phyloP scores from a whole-genome alignment of 139 green algal genomes.

The Yamagishiella unicocca region DNA sequence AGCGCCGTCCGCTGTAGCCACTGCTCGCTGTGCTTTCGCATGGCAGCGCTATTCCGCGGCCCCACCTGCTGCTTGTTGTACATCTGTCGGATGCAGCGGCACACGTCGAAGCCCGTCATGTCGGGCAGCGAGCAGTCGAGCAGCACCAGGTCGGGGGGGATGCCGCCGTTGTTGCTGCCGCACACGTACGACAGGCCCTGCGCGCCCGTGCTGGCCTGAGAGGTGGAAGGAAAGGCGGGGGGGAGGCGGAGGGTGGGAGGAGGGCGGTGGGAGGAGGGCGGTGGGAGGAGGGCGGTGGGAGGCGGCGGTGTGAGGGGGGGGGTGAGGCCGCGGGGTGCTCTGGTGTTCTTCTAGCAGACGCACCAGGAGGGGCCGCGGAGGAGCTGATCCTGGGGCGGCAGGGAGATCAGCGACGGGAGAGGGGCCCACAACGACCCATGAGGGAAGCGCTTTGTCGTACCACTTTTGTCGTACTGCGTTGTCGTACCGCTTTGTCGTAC shows the following conservation, averaged over 20 bases:
- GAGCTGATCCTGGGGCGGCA: too few relatives aligned
- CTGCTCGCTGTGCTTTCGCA: too few relatives aligned
- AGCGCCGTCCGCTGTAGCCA: neutral
- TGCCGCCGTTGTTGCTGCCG: conserved; percentile 12
- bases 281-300: neutral
- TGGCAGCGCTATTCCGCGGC: too few relatives aligned
- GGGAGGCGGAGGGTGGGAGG: neutral
- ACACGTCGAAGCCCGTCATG: conserved; percentile 57
- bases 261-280: neutral
- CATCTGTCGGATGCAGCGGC: conserved; percentile 43
- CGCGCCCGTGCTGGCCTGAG: conserved; percentile 46
- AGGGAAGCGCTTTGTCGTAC: too few relatives aligned
- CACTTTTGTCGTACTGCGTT: too few relatives aligned
- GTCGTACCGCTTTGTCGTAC: too few relatives aligned
- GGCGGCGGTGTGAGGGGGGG: too few relatives aligned
- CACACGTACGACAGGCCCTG: conserved; percentile 51
- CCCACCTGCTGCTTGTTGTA: conserved; percentile 51
- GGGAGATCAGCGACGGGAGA: too few relatives aligned
- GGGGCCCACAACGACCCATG: too few relatives aligned
- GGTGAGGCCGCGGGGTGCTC: too few relatives aligned
- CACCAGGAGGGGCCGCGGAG: too few relatives aligned
- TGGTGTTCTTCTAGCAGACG: too few relatives aligned
- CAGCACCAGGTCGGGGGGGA: conserved; percentile 61
- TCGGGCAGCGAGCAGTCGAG: conserved; percentile 63
- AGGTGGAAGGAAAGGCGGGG: neutral